Conservation (phyloP, 1,284 basidiomycete species). For the Irpex sp. region DNA sequence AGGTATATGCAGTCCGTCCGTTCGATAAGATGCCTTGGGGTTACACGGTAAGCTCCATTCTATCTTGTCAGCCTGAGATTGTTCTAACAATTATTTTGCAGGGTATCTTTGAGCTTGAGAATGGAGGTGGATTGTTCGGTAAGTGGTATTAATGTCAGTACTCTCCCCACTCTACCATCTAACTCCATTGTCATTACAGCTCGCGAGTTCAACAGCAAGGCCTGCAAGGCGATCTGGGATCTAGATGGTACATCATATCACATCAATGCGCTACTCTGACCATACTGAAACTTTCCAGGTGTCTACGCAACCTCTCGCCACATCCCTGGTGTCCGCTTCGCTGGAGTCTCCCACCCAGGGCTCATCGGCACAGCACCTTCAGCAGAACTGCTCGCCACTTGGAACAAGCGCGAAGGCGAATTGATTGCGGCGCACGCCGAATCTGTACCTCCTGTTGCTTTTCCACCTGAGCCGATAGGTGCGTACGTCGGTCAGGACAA, state of each 20-base stretch:
- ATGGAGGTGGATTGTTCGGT: constrained; percentile 78
- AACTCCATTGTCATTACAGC: constrained; percentile 32
- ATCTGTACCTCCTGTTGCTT: constrained; percentile 64
- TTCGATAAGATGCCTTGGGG: constrained; percentile 83
- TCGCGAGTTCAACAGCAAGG: constrained; percentile 64
- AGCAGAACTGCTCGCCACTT: constrained; percentile 64
- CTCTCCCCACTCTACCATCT: not conserved
- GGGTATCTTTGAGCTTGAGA: constrained; percentile 73
- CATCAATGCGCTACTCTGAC: not conserved
- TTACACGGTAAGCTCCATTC: constrained; percentile 49
- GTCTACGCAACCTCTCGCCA: constrained; percentile 70
- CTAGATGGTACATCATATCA: constrained; percentile 45
- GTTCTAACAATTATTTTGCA: constrained; percentile 18
- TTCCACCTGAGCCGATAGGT: constrained; percentile 56
- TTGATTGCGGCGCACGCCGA: constrained; percentile 55
- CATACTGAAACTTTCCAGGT: constrained; percentile 31
- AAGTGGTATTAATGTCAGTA: constrained; percentile 6
- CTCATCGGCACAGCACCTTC: constrained; percentile 77
- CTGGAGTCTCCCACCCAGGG: constrained; percentile 75
- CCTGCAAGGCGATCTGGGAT: constrained; percentile 81
- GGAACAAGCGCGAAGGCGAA: constrained; percentile 70
- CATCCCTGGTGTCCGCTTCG: constrained; percentile 77
- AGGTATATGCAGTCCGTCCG: constrained; percentile 45
- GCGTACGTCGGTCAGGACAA: constrained; percentile 70
- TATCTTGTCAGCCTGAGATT: not conserved